Base-by-base conservation (phyloP, 805 yeast species). In the Starmera amethionina region DNA sequence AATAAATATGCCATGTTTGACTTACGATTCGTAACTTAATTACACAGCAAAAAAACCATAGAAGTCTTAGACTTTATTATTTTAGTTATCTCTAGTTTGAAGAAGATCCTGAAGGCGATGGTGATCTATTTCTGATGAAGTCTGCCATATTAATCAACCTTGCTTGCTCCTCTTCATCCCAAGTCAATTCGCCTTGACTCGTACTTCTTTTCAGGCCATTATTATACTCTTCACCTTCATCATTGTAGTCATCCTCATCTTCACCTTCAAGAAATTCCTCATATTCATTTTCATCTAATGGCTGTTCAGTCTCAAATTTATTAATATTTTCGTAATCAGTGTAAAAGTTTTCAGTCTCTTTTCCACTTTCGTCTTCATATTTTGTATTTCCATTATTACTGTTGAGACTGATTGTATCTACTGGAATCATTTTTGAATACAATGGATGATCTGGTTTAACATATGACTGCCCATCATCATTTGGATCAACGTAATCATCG, bases 391-490 rank as follows among this genome's bases (percentile, higher is more conserved):
- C 47, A 35, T 37, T 49, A 42, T 49, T 57, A 3, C 58, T 56
- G 27, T 22, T 22, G 9, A 22, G 5, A 22, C 9, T 22, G 4
- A 22, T 7, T 22, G 27, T 22, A 2, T 22, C 27, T 8, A 22
- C 27, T 22, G 27, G 9, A 28, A 55, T 48, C 55, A 56, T 53
- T 47, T 49, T 61, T 38, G 50, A 54, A 47, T 82, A 81, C 40
- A 81, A 58, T 6, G 85, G 81, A 50, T 79, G 75, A 33, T 69
- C 63, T 19, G 70, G 67, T 54, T 75, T 79, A 40, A 77, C 75
- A 57, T 82, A 82, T 2, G 85, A 78, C 53, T 75, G 77, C 0
- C 90, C 90, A 52, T 82, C 90, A 56, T 83, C 90, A 52, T 82
- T 81, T 1, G 90, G 89, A 54, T 82, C 89, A 49, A 75, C 76